Evolutionary conservation across 2,329 filamentous ascomycete genomes (phyloP), one percentile per base, ranked within the genome.

Genomic region (Daldinia sp.): DNA sequence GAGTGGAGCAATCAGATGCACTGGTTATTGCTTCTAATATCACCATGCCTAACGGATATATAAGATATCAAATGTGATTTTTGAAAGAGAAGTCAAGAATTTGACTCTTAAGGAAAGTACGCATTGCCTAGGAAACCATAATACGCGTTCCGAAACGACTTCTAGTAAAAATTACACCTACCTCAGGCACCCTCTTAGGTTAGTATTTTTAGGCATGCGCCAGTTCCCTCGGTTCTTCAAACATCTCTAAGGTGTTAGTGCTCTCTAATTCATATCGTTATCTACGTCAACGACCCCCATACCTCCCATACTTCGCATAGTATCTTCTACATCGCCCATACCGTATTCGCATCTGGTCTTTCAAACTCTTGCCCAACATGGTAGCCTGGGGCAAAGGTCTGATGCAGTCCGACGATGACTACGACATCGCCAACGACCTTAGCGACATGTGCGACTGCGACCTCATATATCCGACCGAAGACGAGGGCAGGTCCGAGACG

Each of bases 401-500:
- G 13, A 23, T 74, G 12, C 73, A 74, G 56, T 71, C 63, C 0
- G 66, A 73, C 20, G 68, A 73, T 15, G 74, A 74, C 67, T 68
- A 61, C 26, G 56, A 67, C 10, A 72, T 74, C 35, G 70, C 65
- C 10, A 28, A 30, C 2, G 68, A 74, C 2, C 64, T 76, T 1
- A 60, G 57, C 1, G 50, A 33, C 1, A 72, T 72, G 63, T 64
- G 71, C 44, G 68, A 64, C 7, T 64, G 63, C 42, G 23, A 42
- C 3, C 63, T 74, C 20, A 51, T 51, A 51, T 51, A 51, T 33
- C 61, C 39, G 13, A 30, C 12, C 18, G 9, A 39, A 6, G 23
- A 9, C 6, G 46, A 12, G n/a, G 33, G 12, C 44, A 60, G 4
- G 53, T 67, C 26, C 4, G 26, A 13, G 6, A 60, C 65, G 4